Base-by-base conservation (phyloP, 192 early-diverging fungal species). In the Coemansia sp. region DNA sequence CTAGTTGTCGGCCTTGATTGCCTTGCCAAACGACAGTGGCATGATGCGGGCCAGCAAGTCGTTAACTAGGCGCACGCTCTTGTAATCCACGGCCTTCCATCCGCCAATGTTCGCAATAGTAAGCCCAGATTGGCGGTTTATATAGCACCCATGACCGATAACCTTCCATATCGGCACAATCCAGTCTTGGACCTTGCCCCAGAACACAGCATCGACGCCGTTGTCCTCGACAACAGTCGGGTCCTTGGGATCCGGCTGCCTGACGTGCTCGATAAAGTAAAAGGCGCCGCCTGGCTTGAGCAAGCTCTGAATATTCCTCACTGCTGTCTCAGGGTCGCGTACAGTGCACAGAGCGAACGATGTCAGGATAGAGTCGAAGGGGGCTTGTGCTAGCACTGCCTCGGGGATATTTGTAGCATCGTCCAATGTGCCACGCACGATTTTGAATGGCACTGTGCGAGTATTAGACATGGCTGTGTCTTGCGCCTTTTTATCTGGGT, bases 21-120 rank as follows among this genome's bases (percentile, higher is more conserved):
- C 79, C 38, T 70, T 72, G 32, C 79, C 79, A 64, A 82, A 73
- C 31, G 73, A 68, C 35, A 82, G 39, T 2, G 79, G 73, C 79
- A 82, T 76, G 25, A 82, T 64, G 1, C 66, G 58, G 1, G 79
- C 68, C 37, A 73, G 66, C 7, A 76, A 24, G n/a, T 82, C 73
- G 9, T 76, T 68, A n/a, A 54, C 58, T 0, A 67, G 73, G 19
- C 79, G 73, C 11, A 76, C 64, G 40, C 57, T 69, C 49, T 65
- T 73, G 47, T 82, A 82, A 35, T 76, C 70, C 15, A 76, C 73
- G 0, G 53, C 41, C 56, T 64, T 54, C 73, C 79, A 82, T 42
- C 73, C 63, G 0, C 46, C 24, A 38, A 65, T 61, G 0, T 45
- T 71, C 35, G 67, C 62, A 29, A 82, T 64, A 1, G 49, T 72